Evolutionary conservation across 495 filamentous ascomycete genomes (phyloP).

Genomic region (Hypoxylon rickii): DNA sequence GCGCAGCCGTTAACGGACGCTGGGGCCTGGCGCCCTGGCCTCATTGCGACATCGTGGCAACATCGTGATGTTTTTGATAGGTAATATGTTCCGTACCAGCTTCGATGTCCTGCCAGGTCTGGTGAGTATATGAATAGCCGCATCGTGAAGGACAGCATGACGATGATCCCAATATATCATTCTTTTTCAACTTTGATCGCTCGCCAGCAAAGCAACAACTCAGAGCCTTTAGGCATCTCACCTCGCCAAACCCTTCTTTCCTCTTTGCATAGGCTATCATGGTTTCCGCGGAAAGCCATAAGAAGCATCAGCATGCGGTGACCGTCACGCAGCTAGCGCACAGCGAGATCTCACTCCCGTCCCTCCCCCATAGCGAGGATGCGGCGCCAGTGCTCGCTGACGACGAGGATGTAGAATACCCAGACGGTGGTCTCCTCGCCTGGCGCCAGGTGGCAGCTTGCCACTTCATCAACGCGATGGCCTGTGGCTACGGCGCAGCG

Average conservation of each 20-base stretch:
- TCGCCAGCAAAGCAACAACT: neutral
- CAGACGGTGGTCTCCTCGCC: constrained; percentile 47
- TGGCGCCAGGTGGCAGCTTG: constrained; percentile 51
- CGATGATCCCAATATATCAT: constrained; percentile 14
- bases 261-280: constrained; percentile 33
- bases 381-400: constrained; percentile 1
- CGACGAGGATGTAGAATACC: constrained; percentile 27
- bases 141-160: constrained; percentile 8
- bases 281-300: constrained; percentile 13
- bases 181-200: constrained; percentile 8
- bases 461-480: constrained; percentile 46
- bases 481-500: constrained; percentile 48
- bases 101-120: constrained; percentile 3
- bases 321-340: constrained; percentile 11
- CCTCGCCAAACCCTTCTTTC: constrained; percentile 9
- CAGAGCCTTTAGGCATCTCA: constrained; percentile 14
- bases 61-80: constrained; percentile 32
- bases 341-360: constrained; percentile 20
- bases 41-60: constrained; percentile 31
- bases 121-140: constrained; percentile 28
- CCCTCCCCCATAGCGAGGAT: constrained; percentile 14
- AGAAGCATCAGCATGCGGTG: constrained; percentile 22
- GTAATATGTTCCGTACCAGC: constrained; percentile 28
- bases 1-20: constrained; percentile 38
- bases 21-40: constrained; percentile 19